A percentile compares a stretch with the other conserved stretches of the same genome.
These are phyloP conservation scores for Fusarium mundagurra DNA, from an alignment of 2,329 filamentous ascomycete genomes.

Conservation along the genomic window DNA sequence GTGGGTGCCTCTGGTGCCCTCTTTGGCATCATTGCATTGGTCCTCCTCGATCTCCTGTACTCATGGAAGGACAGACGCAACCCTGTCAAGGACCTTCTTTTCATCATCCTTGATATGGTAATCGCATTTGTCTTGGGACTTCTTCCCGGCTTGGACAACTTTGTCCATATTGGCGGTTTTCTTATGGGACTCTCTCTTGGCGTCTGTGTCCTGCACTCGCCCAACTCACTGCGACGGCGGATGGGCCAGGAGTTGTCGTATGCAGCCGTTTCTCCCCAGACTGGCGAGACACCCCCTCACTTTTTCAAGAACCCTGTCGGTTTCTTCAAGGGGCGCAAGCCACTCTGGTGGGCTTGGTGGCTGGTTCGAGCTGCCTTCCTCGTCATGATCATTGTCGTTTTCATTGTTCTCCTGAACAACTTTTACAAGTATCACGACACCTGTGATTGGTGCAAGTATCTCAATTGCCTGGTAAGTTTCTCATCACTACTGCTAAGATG, in stretches of 20 bases:
- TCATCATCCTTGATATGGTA: conserved; percentile 84
- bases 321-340: conserved; percentile 93
- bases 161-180: conserved; percentile 96
- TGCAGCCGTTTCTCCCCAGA: conserved; percentile 68
- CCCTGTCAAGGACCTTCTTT: conserved; percentile 85
- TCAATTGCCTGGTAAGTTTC: conserved; percentile 86
- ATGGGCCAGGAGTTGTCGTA: conserved; percentile 79
- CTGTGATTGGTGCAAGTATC: conserved; percentile 93
- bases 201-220: conserved; percentile 87
- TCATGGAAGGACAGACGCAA: conserved; percentile 84
- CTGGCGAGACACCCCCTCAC: conserved; percentile 58
- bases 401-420: conserved; percentile 87
- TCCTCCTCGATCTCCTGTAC: conserved; percentile 89
- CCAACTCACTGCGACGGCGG: conserved; percentile 78
- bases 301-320: conserved; percentile 72
- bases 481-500: background rate
- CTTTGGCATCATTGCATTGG: conserved; percentile 91
- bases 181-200: conserved; percentile 90
- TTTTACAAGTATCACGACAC: conserved; percentile 80
- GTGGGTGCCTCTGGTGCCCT: conserved; percentile 90
- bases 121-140: conserved; percentile 94
- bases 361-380: conserved; percentile 81
- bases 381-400: conserved; percentile 82
- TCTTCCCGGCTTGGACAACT: conserved; percentile 94
- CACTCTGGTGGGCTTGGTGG: conserved; percentile 99